phyloP scores from a whole-genome alignment of 208 protist species.

The Leishmania arabica region DNA sequence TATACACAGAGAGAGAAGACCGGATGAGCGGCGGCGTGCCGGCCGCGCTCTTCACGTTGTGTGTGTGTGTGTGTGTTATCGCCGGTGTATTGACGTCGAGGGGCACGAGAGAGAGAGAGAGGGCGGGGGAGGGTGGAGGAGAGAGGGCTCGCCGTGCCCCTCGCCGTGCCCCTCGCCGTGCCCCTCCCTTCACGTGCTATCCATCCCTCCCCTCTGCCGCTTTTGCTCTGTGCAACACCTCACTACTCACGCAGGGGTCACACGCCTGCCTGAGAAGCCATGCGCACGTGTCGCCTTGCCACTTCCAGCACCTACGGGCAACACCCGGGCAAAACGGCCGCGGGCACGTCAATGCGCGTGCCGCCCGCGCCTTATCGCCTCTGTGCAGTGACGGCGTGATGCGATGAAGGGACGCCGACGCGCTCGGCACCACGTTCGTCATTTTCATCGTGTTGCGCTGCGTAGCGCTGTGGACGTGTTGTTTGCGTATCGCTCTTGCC shows the following conservation, averaged over 20 bases:
- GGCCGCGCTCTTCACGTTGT: not conserved
- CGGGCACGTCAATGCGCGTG: not conserved
- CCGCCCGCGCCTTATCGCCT: not conserved
- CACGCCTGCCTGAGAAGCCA: not conserved
- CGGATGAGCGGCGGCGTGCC: not conserved
- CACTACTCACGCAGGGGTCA: not conserved
- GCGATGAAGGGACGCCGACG: not conserved
- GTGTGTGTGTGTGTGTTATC: not conserved
- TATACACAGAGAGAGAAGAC: not conserved
- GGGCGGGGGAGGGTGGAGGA: not conserved
- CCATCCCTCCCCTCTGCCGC: not conserved
- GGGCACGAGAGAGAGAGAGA: not conserved
- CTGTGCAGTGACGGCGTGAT: not conserved
- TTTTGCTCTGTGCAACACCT: not conserved
- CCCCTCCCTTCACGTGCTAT: not conserved
- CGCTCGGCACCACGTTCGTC: not conserved
- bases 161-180: no score
- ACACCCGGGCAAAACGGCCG: not conserved
- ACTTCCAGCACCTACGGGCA: not conserved
- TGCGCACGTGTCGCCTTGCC: not conserved
- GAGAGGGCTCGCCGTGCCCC: no score
- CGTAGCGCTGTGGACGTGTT: not conserved
- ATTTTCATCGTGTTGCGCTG: not conserved
- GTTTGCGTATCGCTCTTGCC: not conserved
- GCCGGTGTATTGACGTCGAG: not conserved